Evolutionary conservation across 495 filamentous ascomycete species (phyloP).

Genomic region (Tuber aestivum): DNA sequence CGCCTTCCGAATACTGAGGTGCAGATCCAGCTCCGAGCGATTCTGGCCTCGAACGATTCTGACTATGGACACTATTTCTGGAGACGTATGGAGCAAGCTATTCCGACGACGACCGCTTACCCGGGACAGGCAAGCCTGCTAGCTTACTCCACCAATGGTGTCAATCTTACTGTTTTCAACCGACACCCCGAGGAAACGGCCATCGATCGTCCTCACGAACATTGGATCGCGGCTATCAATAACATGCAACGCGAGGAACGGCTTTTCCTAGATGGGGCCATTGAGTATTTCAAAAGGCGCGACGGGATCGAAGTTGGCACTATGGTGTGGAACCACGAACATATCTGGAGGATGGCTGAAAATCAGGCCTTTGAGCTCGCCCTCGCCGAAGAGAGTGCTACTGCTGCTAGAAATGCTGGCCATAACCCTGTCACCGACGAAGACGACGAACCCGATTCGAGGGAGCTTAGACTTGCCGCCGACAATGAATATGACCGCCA

Average conservation of each 20-base stretch:
- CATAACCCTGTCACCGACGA: no score
- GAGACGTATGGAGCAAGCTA: neutral
- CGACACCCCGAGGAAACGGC: neutral
- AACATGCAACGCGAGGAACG: neutral
- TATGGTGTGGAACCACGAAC: neutral
- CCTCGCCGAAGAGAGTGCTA: neutral
- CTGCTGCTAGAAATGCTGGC: neutral
- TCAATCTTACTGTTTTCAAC: neutral
- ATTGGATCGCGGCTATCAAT: neutral
- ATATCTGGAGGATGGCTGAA: neutral
- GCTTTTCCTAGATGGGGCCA: no score
- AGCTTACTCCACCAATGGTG: neutral
- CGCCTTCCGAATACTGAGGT: neutral
- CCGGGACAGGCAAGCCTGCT: neutral
- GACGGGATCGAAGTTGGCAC: neutral
- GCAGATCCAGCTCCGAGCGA: neutral
- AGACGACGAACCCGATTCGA: neutral
- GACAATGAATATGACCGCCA: neutral
- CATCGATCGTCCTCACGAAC: neutral
- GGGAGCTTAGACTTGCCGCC: rapidly evolving
- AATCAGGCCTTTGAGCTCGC: rapidly evolving
- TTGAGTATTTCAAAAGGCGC: neutral
- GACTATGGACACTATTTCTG: neutral
- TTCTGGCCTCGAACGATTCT: neutral
- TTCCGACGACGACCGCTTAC: neutral